Conservation (phyloP, 805 yeast genomes). For the Kazachstania bromeliacearum region DNA sequence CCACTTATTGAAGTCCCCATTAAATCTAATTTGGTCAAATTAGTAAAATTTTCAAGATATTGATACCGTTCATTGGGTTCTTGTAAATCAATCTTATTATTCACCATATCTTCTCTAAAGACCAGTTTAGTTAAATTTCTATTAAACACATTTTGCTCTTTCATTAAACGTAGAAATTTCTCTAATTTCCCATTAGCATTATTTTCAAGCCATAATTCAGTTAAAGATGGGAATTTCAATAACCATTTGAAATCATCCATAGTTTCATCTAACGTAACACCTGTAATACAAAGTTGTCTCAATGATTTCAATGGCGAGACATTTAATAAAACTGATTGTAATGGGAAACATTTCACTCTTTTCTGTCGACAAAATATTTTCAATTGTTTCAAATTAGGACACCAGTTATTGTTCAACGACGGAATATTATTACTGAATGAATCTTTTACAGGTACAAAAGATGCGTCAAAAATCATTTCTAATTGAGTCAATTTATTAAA, state of each 20-base stretch:
- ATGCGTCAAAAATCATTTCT: slow-evolving; percentile 15
- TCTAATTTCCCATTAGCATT: slow-evolving; percentile 15
- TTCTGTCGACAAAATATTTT: slow-evolving; percentile 17
- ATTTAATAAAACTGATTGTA: slow-evolving; percentile 8
- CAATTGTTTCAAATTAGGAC: slow-evolving; percentile 13
- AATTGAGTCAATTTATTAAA: slow-evolving; percentile 14
- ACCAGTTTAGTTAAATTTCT: slow-evolving; percentile 15
- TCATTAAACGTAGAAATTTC: slow-evolving; percentile 12
- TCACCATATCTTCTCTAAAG: slow-evolving; percentile 20
- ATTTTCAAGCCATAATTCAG: slow-evolving; percentile 26
- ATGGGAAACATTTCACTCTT: slow-evolving; percentile 14
- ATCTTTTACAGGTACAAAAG: slow-evolving; percentile 10
- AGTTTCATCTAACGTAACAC: slow-evolving; percentile 11
- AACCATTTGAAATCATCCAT: slow-evolving; percentile 17
- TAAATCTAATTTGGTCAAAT: slow-evolving; percentile 16
- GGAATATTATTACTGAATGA: slow-evolving; percentile 2
- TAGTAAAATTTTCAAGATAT: slow-evolving; percentile 12
- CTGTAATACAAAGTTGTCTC: slow-evolving; percentile 14
- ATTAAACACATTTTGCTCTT: slow-evolving; percentile 11
- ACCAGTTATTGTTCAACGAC: slow-evolving; percentile 8
- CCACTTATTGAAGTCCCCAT: slow-evolving; percentile 27
- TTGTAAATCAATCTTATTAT: slow-evolving; percentile 10
- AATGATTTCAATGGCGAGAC: slow-evolving; percentile 6
- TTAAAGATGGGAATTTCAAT: slow-evolving; percentile 11
- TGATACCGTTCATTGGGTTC: slow-evolving; percentile 3